These are phyloP conservation scores for Eimeria sp. DNA, from an alignment of 169 alveolate genomes.

Conservation along the genomic window DNA sequence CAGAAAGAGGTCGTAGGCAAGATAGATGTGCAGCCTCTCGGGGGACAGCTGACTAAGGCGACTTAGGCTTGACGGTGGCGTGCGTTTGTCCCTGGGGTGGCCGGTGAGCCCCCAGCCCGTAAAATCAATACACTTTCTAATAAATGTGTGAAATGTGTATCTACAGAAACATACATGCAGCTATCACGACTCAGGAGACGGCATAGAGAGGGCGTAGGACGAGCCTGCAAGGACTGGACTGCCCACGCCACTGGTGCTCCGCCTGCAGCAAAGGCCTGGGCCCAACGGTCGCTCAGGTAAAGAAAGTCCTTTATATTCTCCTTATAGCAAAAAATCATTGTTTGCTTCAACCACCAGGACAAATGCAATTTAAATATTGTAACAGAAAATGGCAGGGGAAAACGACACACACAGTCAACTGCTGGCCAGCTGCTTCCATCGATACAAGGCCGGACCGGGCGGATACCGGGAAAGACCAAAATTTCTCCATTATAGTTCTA, in stretches of 20 bases:
- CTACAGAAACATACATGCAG: background rate
- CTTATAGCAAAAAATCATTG: background rate
- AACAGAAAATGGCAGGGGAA: background rate
- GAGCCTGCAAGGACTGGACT: slow-evolving; percentile 11
- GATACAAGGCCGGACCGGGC: background rate
- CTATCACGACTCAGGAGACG: background rate
- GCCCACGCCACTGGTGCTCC: slow-evolving; percentile 51
- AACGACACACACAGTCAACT: background rate
- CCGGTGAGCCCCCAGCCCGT: slow-evolving; percentile 3
- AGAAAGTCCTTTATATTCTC: background rate
- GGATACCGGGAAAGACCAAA: background rate
- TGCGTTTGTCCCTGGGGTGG: slow-evolving; percentile 9
- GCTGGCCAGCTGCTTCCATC: slow-evolving; percentile 28
- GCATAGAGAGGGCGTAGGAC: background rate
- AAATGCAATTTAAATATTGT: background rate
- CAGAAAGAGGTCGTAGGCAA: background rate
- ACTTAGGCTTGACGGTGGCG: slow-evolving; percentile 39
- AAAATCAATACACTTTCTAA: background rate
- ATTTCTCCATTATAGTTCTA: background rate
- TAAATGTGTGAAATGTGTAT: slow-evolving; percentile 5
- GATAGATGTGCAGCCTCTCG: slow-evolving; percentile 25
- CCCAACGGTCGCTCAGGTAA: background rate
- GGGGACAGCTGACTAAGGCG: slow-evolving; percentile 50
- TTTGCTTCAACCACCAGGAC: background rate
- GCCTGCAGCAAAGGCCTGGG: slow-evolving; percentile 21